These are phyloP conservation scores for Eucalyptus albens DNA, from an alignment of 345 rosid genomes.

Conservation along the genomic window DNA sequence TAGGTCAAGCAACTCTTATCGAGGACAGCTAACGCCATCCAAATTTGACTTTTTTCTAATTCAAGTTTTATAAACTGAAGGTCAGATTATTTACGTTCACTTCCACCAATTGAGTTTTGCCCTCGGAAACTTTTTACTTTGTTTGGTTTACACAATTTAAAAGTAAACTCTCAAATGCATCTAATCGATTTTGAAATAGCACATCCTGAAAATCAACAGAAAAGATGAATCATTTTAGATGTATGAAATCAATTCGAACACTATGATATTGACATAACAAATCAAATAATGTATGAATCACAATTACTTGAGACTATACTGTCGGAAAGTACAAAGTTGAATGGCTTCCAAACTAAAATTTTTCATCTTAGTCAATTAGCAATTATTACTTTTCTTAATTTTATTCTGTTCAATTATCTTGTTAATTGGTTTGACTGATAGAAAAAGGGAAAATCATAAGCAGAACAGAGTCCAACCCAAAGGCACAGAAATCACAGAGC, in stretches of 20 bases:
- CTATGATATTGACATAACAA: not conserved
- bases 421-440: not conserved
- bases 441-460: not conserved
- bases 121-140: not conserved
- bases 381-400: not conserved
- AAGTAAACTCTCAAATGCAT: not conserved
- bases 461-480: not conserved
- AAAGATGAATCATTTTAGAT: fast-evolving
- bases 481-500: not conserved
- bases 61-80: not conserved
- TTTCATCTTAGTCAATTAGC: not conserved
- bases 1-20: not conserved
- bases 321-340: too few species aligned
- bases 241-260: fast-evolving
- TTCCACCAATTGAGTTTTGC: not conserved
- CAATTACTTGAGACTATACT: not conserved
- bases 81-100: not conserved
- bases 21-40: not conserved
- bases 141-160: not conserved
- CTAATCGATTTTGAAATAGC: fast-evolving
- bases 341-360: not conserved
- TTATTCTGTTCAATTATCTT: not conserved
- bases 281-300: not conserved
- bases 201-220: fast-evolving
- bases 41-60: not conserved